A percentile compares a stretch with the other conserved stretches of the same genome.
phyloP scores from a whole-genome alignment of 2,329 filamentous ascomycete species.

The Monilinia fructicola region DNA sequence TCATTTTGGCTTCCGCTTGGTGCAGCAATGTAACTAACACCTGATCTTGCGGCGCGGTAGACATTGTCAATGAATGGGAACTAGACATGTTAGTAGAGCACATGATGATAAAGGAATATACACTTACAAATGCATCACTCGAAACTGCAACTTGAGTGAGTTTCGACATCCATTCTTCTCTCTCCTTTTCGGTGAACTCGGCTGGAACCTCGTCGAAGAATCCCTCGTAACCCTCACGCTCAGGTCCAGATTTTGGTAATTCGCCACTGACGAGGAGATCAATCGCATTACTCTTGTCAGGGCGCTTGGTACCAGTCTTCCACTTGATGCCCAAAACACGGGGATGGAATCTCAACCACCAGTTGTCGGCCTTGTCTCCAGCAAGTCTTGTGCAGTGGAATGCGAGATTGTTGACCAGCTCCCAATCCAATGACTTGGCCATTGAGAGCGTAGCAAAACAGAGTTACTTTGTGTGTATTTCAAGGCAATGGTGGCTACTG shows the following conservation, averaged over 20 bases:
- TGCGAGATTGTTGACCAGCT: constrained; percentile 94
- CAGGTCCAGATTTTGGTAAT: constrained; percentile 77
- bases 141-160: constrained; percentile 80
- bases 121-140: constrained; percentile 89
- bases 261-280: constrained; percentile 91
- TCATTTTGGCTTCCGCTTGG: constrained; percentile 90
- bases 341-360: constrained; percentile 98
- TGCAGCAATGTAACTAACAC: constrained; percentile 93
- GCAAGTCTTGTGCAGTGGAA: constrained; percentile 98
- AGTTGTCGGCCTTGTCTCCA: constrained; percentile 98
- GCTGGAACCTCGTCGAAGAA: constrained; percentile 87
- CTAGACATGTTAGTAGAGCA: constrained; percentile 45
- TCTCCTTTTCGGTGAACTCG: constrained; percentile 80
- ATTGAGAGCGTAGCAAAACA: constrained; percentile 89
- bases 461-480: constrained; percentile 99
- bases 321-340: constrained; percentile 85
- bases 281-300: constrained; percentile 98
- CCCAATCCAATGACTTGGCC: constrained; percentile 93
- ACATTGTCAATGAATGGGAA: constrained; percentile 99
- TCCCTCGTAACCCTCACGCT: constrained; percentile 82
- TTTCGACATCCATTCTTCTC: constrained; percentile 80
- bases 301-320: constrained; percentile 95
- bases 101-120: constrained; percentile 10
- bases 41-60: constrained; percentile 83
- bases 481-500: constrained; percentile 91